Conservation (phyloP, 1,284 basidiomycete species). For the Malassezia psittaci region DNA sequence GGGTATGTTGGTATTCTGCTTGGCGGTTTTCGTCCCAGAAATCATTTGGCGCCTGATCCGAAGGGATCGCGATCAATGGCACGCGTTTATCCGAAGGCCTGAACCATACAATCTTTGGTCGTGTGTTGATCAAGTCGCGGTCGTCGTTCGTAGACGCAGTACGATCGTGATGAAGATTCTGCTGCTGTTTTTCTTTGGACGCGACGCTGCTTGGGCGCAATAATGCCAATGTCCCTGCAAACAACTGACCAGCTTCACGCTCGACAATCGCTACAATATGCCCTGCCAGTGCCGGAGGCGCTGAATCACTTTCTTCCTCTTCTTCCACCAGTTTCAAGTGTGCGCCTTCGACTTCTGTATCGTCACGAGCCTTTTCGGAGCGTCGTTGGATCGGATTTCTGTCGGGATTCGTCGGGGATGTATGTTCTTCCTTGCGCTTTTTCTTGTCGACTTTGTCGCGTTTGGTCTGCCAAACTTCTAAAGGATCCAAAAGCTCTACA, state of each 20-base stretch:
- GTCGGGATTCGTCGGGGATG: constrained; percentile 53
- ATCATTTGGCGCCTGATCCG: constrained; percentile 86
- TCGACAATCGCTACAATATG: constrained; percentile 97
- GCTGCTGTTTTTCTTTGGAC: constrained; percentile 98
- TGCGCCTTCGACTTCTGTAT: constrained; percentile 98
- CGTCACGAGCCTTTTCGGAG: constrained; percentile 99
- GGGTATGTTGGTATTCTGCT: constrained; percentile 74
- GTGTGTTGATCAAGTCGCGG: constrained; percentile 57
- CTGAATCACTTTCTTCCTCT: constrained; percentile 71
- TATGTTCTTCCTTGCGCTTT: constrained; percentile 72
- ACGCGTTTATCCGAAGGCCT: constrained; percentile 99
- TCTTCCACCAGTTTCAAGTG: constrained; percentile 92
- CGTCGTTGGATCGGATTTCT: constrained; percentile 55
- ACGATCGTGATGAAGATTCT: constrained; percentile 63
- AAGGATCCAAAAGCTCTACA: constrained; percentile 82
- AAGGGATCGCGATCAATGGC: constrained; percentile 93
- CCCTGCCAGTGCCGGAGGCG: constrained; percentile 57
- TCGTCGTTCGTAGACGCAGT: not conserved
- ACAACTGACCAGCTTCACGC: constrained; percentile 94
- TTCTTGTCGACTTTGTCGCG: constrained; percentile 98
- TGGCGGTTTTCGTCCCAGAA: constrained; percentile 75
- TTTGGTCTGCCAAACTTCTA: constrained; percentile 86
- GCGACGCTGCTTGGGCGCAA: constrained; percentile 92
- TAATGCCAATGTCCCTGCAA: constrained; percentile 90
- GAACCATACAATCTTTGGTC: constrained; percentile 99